Base-by-base conservation (phyloP, 441 rosid genomes). In the Theobroma grandiflorum region DNA sequence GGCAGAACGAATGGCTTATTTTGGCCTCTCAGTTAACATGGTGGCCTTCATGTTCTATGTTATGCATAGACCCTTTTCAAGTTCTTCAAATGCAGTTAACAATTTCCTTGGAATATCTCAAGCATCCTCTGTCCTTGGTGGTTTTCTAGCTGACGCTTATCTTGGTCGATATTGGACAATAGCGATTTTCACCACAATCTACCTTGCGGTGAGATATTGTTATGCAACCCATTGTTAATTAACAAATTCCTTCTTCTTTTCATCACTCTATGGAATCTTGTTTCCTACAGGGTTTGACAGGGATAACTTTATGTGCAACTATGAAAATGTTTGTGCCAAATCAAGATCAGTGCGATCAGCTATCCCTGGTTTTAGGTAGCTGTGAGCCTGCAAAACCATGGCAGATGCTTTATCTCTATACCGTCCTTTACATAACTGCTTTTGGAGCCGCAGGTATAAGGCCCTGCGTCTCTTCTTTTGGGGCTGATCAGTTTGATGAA, bases 1-100 rank as follows among this genome's bases (percentile, higher is more conserved):
- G 95, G 98, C 99, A n/a, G 99, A 94, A 86, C 89, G 98, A 84
- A 91, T 96, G 98, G 98, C 98, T 38, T 94, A 92, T 82, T 96
- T 92, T 35, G 99, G 99, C 22, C 87, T 96, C 12, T 91, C 99
- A 1, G 99, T 96, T 18, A 96, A 96, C 91, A 96, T 96, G 99
- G 96, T 96, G 84, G 92, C 91, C 8, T 96, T 93, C 69, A 91
- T 94, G 97, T 94, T 96, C 83, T 89, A 90, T 80, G 91, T 94
- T 20, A 96, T 96, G 98, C 98, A 96, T 78, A 87, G 81, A 79
- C 97, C 99, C 47, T 94, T 96, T 75, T 79, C 94, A 26, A 89
- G 92, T 81, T 90, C 98, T 18, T 92, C 98, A 2, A 96, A 89
- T 80, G 91, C 92, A 38, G 98, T 96, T 22, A 96, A 93, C 91